Base-by-base conservation (phyloP, 2,329 filamentous ascomycete species). In the Alternaria postmessia region DNA sequence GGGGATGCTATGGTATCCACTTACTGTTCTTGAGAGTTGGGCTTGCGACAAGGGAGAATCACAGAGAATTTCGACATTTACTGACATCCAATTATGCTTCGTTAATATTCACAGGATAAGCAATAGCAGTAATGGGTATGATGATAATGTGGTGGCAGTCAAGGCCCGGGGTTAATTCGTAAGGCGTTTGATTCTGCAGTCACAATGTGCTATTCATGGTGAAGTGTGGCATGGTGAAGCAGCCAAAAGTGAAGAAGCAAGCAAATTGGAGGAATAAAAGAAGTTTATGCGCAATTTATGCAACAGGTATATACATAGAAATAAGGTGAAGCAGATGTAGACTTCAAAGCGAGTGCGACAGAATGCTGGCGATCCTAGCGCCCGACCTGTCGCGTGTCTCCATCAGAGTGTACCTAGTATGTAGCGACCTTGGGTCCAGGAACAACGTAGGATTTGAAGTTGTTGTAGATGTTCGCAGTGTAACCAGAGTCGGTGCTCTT, bases 391-490 rank as follows among this genome's bases (percentile, higher is more conserved):
- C 22, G 43, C 43, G 20, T 30, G 11, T 20, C 18, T 14, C 36
- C 3, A 22, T 7, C 20, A 14, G 46, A 36, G 34, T 34, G 22
- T 34, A 20, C 53, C 57, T 75, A 79, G 70, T 75, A 79, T 26
- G 74, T 74, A 7, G 71, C 76, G 12, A 78, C 76, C 66, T 71
- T 73, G 9, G 77, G 76, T 5, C 76, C 77, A 0, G 76, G 76
- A 41, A 78, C 73, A 36, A 61, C 62, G 59, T 79, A 79, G 56
- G 61, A 71, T 36, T 68, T 77, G 71, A 79, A 79, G 65, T 72
- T 69, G 64, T 68, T 72, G 67, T 79, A 78, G 53, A 79, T 79
- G 64, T 79, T 79, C 18, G 72, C 75, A 28, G 76, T 79, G 60
- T 75, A 79, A 11, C 77, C 77, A 5, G 73, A 55, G 55, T 79